Evolutionary conservation across 1,284 basidiomycete genomes (phyloP).

Genomic region (Leucoagaricus sp.): DNA sequence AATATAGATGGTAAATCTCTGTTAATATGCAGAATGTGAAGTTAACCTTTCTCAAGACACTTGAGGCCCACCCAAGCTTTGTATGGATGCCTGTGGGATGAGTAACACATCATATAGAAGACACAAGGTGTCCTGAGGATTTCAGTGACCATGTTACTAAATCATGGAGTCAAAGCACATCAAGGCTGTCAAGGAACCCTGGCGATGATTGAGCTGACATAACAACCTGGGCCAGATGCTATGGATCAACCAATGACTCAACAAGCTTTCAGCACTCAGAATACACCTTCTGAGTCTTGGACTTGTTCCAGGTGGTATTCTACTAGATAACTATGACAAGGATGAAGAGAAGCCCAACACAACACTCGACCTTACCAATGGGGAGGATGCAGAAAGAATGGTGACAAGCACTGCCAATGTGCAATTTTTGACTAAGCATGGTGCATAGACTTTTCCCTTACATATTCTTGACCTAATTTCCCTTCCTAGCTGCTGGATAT

Average conservation of each 20-base stretch:
- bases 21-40: too few relatives aligned
- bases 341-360: too few relatives aligned
- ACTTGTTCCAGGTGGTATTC: conserved; percentile 19
- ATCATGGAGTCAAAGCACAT: conserved; percentile 32
- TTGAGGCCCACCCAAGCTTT: too few relatives aligned
- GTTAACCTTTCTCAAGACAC: too few relatives aligned
- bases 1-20: too few relatives aligned
- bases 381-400: not conserved
- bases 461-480: too few relatives aligned
- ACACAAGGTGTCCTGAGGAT: too few relatives aligned
- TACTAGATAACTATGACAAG: not conserved
- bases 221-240: conserved; percentile 34
- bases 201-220: conserved; percentile 29
- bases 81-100: too few relatives aligned
- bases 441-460: not conserved
- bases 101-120: too few relatives aligned
- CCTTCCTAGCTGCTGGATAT: not conserved
- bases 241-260: conserved; percentile 24
- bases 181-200: conserved; percentile 37
- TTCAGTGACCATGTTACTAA: too few relatives aligned
- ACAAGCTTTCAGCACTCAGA: conserved; percentile 27
- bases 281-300: conserved; percentile 22
- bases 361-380: not conserved
- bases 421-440: not conserved
- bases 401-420: not conserved